Base-by-base conservation (phyloP, 495 filamentous ascomycete species). In the Trichoderma gamsii region DNA sequence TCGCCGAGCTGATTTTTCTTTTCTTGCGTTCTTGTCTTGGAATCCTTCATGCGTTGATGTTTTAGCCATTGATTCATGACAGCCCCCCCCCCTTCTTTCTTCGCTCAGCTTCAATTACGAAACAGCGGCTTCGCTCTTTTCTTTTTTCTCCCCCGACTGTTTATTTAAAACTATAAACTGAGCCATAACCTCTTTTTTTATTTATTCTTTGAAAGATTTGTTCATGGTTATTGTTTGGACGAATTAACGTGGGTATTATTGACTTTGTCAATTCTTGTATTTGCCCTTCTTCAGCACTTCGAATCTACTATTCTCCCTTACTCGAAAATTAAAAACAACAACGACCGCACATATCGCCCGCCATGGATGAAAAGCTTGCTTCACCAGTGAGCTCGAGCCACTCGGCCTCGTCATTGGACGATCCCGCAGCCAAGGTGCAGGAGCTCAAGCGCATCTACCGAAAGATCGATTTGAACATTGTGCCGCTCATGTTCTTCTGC, bases 401-500 rank as follows among this genome's bases (percentile, higher is more conserved):
- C 56, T n/a, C n/a, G 35, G 49, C 18, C 49, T 52, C 49, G 27
- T 61, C 56, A 11, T 8, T 61, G 9, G 56, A 61, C 56, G 56
- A 61, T 16, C 56, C 56, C 9, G 11, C 16, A 7, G 56, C 56
- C 23, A 61, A 61, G 23, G n/a, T 13, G 23, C 23, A 61, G 13
- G 16, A 46, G 18, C 63, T 46, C 63, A 65, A 43, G 63, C 35
- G 63, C 63, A 46, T 68, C 27, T 63, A 64, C 59, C 66, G 69
- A 38, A 70, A 68, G 12, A 65, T 70, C 44, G 69, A 68, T n/a
- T 15, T 23, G n/a, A 56, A n/a, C 51, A 68, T 70, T 52, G 43
- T 70, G 32, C 69, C 69, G 38, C 69, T 86, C 29, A 84, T 86
- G 83, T 87, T 85, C 68, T 70, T 75, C 41, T 80, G 79, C 63